phyloP scores from a whole-genome alignment of 1,284 basidiomycete genomes.

The Cutaneotrichosporon daszewskae region DNA sequence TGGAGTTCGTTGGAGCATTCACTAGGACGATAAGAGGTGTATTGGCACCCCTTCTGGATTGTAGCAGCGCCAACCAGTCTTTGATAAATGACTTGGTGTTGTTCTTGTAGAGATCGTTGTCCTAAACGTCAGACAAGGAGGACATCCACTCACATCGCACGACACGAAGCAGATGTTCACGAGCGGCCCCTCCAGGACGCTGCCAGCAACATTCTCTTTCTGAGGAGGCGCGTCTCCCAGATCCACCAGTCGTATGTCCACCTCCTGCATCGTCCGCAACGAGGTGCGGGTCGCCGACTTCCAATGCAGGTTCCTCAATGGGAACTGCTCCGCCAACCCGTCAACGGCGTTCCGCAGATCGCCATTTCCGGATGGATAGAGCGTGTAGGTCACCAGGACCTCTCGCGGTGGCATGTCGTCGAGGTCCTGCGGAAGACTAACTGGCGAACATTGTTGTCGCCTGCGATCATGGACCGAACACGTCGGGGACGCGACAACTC shows the following conservation, averaged over 20 bases:
- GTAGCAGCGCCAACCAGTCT: conserved; percentile 73
- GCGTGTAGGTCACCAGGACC: conserved; percentile 40
- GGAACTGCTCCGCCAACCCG: conserved; percentile 66
- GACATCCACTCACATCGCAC: conserved; percentile 64
- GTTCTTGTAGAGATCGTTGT: conserved; percentile 74
- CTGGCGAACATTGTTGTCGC: too few species aligned
- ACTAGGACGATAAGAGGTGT: conserved; percentile 87
- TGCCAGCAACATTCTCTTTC: conserved; percentile 53
- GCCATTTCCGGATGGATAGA: conserved; percentile 29
- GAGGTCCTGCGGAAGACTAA: neutral
- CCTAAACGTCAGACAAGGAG: conserved; percentile 51
- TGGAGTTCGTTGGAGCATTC: conserved; percentile 46
- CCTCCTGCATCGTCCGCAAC: conserved; percentile 76
- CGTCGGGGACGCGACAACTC: neutral
- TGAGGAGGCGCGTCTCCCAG: conserved; percentile 56
- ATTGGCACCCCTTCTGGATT: conserved; percentile 63
- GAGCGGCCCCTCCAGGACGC: conserved; percentile 76
- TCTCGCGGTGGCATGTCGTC: conserved; percentile 21
- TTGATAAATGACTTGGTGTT: conserved; percentile 76
- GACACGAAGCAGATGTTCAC: conserved; percentile 77
- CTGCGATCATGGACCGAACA: too few species aligned
- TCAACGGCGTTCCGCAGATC: conserved; percentile 55
- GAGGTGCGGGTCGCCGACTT: conserved; percentile 63
- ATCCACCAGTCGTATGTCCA: conserved; percentile 67
- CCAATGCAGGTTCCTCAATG: conserved; percentile 86